phyloP scores from a whole-genome alignment of 1,139 yeast species.

The Lodderomyces oxycetoniae region DNA sequence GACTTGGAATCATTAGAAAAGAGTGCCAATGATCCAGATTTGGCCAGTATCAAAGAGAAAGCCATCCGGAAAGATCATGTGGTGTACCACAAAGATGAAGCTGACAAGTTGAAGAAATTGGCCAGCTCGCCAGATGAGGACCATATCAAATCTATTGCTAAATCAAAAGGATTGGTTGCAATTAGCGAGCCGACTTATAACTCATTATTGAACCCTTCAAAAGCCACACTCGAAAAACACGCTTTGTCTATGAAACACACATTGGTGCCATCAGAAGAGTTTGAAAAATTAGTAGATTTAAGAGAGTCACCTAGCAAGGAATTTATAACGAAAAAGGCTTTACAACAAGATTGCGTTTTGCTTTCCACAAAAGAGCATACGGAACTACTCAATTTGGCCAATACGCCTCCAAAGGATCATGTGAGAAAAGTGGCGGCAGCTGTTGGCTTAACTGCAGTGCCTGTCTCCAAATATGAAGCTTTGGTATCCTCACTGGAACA shows the following conservation, averaged over 20 bases:
- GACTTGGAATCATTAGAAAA: conserved; percentile 12
- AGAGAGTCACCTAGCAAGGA: conserved; percentile 10
- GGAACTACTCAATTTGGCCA: conserved; percentile 21
- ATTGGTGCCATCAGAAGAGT: conserved; percentile 13
- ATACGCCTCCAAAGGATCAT: conserved; percentile 28
- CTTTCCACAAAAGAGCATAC: conserved; percentile 26
- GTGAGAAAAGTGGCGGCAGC: conserved; percentile 20
- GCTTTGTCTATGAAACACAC: conserved; percentile 15
- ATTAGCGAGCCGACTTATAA: conserved; percentile 17
- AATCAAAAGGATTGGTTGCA: conserved; percentile 14
- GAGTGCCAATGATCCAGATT: conserved; percentile 12
- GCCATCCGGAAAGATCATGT: conserved; percentile 16
- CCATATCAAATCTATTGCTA: conserved; percentile 14
- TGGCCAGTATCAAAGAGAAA: conserved; percentile 15
- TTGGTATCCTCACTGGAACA: conserved; percentile 16
- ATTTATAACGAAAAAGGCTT: conserved; percentile 14
- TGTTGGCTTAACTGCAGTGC: conserved; percentile 24
- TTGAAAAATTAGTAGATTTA: conserved; percentile 15
- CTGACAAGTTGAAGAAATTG: conserved; percentile 13
- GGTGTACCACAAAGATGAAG: conserved; percentile 13
- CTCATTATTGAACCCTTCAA: conserved; percentile 19
- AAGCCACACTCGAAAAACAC: conserved; percentile 19
- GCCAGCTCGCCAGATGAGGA: conserved; percentile 18
- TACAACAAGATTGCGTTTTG: conserved; percentile 19
- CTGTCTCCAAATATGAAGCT: conserved; percentile 19